Evolutionary conservation across 2,329 filamentous ascomycete species (phyloP), one percentile per base, ranked within the genome.

Genomic region (Ceratocystis lukuohia): DNA sequence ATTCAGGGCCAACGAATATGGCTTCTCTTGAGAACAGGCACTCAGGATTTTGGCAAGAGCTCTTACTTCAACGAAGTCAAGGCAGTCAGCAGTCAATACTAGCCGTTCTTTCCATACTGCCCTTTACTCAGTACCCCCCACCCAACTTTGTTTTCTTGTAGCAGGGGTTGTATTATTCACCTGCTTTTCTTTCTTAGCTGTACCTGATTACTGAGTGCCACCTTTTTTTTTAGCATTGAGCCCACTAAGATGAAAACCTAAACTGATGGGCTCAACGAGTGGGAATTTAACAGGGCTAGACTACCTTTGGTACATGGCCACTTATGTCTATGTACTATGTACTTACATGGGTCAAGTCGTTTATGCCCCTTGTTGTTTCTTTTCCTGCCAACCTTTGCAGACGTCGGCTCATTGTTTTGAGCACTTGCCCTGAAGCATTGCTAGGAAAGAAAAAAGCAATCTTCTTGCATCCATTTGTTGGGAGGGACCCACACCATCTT

Each of bases 211-310:
- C 22, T 46, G 56, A 59, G 30, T 33, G 20, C 41, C 50, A 44
- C 53, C 48, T 64, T 56, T 28, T 50, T 61, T 44, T 45, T 56
- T 56, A 33, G 12, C 20, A 20, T 48, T 63, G 48, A 53, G 48
- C 17, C 48, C 22, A 53, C 48, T 59, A 59, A 59, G 56, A 59
- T n/a, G 56, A 59, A 53, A 30, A 20, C 12, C 53, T 59, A 30
- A n/a, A 61, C 64, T 67, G 66, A 44, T 65, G 66, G 62, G 62
- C 66, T 64, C 66, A 67, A 67, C 66, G 62, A 67, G 50, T 67
- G 62, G 53, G 53, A 61, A 59, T 64, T 67, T 61, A 22, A 63
- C 41, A 67, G 44, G 64, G 56, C 64, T 37, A 25, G 25, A 20
- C 8, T 15, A 45, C 10, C 25, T 44, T 65, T 67, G 53, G 61